Conservation (phyloP, 2,329 filamentous ascomycete species). For the Clarireedia homoeocarpa region DNA sequence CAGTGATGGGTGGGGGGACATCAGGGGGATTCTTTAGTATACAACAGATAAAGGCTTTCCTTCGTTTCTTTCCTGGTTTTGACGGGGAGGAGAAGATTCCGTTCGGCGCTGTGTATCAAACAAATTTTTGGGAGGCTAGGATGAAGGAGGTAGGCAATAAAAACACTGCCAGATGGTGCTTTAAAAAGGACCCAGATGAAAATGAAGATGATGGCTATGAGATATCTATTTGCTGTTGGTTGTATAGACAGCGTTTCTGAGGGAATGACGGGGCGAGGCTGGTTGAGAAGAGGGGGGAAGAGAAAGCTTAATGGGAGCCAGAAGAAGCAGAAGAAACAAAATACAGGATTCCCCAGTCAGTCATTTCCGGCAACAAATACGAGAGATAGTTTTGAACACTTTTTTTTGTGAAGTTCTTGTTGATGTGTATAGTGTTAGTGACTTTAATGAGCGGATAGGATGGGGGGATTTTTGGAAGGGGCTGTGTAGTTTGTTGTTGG, state of each 20-base stretch:
- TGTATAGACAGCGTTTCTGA: constrained; percentile 1
- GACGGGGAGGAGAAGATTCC: neutral
- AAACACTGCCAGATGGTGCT: neutral
- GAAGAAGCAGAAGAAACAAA: neutral
- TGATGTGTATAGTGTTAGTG: neutral
- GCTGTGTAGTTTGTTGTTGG: neutral
- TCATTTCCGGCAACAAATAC: constrained; percentile 9
- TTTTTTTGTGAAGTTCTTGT: neutral
- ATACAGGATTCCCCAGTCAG: neutral
- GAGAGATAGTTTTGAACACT: constrained; percentile 9
- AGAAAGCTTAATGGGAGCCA: neutral
- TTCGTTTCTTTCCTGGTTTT: constrained; percentile 2
- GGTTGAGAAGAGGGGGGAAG: neutral
- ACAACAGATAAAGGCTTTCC: constrained; percentile 12
- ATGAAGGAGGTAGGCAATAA: neutral
- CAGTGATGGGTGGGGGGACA: constrained; percentile 5
- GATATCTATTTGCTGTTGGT: constrained; percentile 13
- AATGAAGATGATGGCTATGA: constrained; percentile 12
- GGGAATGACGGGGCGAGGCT: neutral
- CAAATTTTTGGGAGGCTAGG: constrained; percentile 10
- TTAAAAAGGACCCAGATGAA: constrained; percentile 2
- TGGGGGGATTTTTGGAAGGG: neutral
- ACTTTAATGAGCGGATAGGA: neutral
- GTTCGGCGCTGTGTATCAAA: constrained; percentile 22
- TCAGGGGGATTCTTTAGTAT: constrained; percentile 15